Evolutionary conservation across 768 basidiomycete genomes (phyloP).

Genomic region (Lactifluus subvellereus): DNA sequence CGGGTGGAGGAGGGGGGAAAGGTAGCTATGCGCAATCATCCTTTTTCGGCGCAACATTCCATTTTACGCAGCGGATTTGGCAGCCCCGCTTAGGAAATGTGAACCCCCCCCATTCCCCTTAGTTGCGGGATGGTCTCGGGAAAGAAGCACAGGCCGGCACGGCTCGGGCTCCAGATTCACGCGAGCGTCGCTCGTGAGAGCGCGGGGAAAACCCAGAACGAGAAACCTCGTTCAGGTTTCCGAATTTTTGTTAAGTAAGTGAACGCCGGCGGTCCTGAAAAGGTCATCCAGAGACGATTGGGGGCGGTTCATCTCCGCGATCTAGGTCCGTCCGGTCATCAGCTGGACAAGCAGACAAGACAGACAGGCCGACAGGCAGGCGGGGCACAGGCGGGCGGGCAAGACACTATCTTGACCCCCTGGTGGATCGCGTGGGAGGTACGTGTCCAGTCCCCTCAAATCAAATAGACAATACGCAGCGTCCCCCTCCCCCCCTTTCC

Average conservation of each 20-base stretch:
- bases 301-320: too few relatives aligned
- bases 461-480: not conserved
- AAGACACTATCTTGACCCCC: too few relatives aligned
- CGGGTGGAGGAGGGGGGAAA: not conserved
- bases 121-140: not conserved
- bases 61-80: not conserved
- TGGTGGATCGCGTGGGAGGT: not conserved
- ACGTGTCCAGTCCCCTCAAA: not conserved
- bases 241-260: not conserved
- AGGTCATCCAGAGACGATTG: too few relatives aligned
- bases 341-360: not conserved
- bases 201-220: not conserved
- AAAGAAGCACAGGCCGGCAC: not conserved
- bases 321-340: not conserved
- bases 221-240: too few relatives aligned
- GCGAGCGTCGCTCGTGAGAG: not conserved
- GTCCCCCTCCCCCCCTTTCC: not conserved
- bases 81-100: not conserved
- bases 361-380: too few relatives aligned
- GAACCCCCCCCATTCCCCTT: not conserved
- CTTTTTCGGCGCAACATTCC: not conserved
- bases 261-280: too few relatives aligned
- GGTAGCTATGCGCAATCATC: not conserved
- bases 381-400: too few relatives aligned
- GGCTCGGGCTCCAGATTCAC: not conserved